phyloP scores from a whole-genome alignment of 164 flowering plant genomes.

The Sextonia rubra region DNA sequence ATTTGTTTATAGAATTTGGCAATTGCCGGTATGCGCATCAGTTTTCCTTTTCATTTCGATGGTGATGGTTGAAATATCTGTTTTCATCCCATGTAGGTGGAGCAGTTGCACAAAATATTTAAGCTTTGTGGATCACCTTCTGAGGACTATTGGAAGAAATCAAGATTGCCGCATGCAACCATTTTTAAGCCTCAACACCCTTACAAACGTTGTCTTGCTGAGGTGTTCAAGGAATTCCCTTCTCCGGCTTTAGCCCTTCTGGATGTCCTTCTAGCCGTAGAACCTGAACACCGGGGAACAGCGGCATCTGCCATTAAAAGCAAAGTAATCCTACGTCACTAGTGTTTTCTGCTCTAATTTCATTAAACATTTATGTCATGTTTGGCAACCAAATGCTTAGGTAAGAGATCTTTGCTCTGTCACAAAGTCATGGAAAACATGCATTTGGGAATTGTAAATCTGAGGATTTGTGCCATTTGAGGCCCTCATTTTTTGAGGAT shows the following conservation, averaged over 20 bases:
- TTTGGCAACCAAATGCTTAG: too few species aligned
- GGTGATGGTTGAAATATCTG: neutral
- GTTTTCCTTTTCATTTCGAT: neutral
- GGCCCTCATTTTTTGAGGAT: too few species aligned
- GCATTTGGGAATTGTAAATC: too few species aligned
- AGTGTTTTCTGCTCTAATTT: neutral
- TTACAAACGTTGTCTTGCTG: conserved; percentile 57
- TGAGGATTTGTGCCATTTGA: too few species aligned
- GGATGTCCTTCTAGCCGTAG: conserved; percentile 76
- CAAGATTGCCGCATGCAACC: conserved; percentile 77
- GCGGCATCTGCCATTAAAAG: conserved; percentile 68
- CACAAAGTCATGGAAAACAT: too few species aligned
- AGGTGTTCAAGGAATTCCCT: conserved; percentile 76
- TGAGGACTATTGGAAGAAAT: conserved; percentile 79
- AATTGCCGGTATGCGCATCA: neutral
- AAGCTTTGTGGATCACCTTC: conserved; percentile 94
- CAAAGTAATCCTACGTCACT: conserved; percentile 39
- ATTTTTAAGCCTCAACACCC: conserved; percentile 85
- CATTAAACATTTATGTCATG: neutral
- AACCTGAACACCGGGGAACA: conserved; percentile 67
- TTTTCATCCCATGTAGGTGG: conserved; percentile 40
- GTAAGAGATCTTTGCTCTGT: too few species aligned
- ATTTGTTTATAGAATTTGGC: neutral
- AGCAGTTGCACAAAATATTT: conserved; percentile 89
- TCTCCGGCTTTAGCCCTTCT: conserved; percentile 57